Percentiles rank a stretch among this genome's conserved stretches.
phyloP scores from a whole-genome alignment of 2,329 filamentous ascomycete species.

The Neofusicoccum ribis region DNA sequence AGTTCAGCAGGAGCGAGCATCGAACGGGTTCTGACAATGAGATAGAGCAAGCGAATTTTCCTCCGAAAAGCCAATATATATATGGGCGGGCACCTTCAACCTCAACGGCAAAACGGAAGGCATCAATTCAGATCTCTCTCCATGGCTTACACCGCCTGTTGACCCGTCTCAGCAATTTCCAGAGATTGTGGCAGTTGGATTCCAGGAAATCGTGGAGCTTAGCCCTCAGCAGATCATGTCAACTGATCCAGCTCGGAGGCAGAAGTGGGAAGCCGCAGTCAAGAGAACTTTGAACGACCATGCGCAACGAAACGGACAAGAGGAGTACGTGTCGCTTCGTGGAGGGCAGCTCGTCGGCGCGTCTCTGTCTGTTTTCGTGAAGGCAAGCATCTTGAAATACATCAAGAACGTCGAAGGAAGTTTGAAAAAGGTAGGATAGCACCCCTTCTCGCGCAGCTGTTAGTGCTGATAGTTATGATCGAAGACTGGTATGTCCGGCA shows the following conservation, averaged over 20 bases:
- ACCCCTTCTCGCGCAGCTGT: not conserved
- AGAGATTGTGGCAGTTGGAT: conserved; percentile 85
- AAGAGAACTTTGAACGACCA: conserved; percentile 73
- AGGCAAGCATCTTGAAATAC: conserved; percentile 69
- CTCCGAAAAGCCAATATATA: conserved; percentile 69
- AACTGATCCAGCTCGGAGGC: conserved; percentile 82
- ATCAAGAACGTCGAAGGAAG: conserved; percentile 98
- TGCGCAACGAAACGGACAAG: conserved; percentile 63
- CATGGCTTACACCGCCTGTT: conserved; percentile 77
- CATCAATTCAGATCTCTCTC: conserved; percentile 73
- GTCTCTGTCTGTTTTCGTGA: conserved; percentile 88
- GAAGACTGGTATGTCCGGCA: conserved; percentile 85
- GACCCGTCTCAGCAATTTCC: conserved; percentile 63
- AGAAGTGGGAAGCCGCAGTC: conserved; percentile 83
- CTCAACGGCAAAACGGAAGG: conserved; percentile 85
- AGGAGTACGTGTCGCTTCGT: conserved; percentile 84
- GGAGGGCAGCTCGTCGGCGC: conserved; percentile 94
- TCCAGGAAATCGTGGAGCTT: conserved; percentile 97
- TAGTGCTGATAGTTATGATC: conserved; percentile 20
- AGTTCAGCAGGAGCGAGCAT: too few species aligned
- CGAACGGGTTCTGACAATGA: not conserved
- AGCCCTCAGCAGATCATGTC: conserved; percentile 99
- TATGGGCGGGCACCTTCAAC: conserved; percentile 91
- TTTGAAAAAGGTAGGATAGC: conserved; percentile 71
- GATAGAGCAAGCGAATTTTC: conserved; percentile 69